Percentiles rank a stretch among this genome's conserved stretches.
Evolutionary conservation across 371 early-diverging fungal genomes (phyloP).

Genomic region (Dichotomocladium elegans): DNA sequence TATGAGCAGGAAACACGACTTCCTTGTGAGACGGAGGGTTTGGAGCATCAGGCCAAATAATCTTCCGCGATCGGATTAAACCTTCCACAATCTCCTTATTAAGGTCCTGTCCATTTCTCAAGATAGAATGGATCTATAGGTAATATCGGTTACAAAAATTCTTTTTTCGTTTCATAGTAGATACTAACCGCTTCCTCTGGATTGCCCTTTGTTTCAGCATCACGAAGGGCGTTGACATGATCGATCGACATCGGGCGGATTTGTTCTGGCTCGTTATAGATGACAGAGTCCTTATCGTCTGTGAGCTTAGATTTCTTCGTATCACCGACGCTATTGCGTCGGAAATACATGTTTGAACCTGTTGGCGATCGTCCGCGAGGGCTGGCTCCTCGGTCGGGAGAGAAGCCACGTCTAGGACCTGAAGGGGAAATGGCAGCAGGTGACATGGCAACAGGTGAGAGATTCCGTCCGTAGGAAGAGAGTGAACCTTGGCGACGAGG

Average conservation of each 20-base stretch:
- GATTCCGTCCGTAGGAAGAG: slow-evolving; percentile 26
- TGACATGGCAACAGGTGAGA: slow-evolving; percentile 31
- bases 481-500: slow-evolving; percentile 42
- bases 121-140: slow-evolving; percentile 42
- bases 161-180: not conserved
- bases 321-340: slow-evolving; percentile 30
- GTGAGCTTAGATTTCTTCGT: too few species aligned
- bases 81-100: slow-evolving; percentile 87
- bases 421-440: slow-evolving; percentile 2
- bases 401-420: slow-evolving; percentile 34
- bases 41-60: slow-evolving; percentile 84
- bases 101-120: slow-evolving; percentile 64
- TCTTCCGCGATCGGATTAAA: slow-evolving; percentile 80
- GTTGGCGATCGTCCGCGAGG: slow-evolving; percentile 41
- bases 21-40: slow-evolving; percentile 80
- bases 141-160: slow-evolving; percentile 4
- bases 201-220: slow-evolving; percentile 20
- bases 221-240: slow-evolving; percentile 23
- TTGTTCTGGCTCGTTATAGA: slow-evolving; percentile 15
- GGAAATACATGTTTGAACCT: slow-evolving; percentile 18
- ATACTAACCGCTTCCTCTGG: slow-evolving; percentile 47
- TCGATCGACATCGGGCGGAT: slow-evolving; percentile 45
- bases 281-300: not conserved
- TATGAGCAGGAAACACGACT: slow-evolving; percentile 91
- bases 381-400: slow-evolving; percentile 27